Conservation (phyloP, 768 basidiomycete species). For the Lepiota brunneoincarnata region DNA sequence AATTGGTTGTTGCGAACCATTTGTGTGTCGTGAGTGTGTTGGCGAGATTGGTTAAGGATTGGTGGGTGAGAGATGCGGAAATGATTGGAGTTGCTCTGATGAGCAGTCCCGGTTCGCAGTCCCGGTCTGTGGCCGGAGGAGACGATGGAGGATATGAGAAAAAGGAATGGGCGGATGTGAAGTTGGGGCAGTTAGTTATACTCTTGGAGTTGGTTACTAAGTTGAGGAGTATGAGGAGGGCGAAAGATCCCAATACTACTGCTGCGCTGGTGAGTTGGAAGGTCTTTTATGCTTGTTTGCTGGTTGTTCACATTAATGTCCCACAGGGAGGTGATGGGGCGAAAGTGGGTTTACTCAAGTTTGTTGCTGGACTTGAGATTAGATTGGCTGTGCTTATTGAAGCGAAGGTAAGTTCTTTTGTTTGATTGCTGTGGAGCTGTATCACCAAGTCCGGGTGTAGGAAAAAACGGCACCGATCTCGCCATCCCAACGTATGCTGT, state of each 20-base stretch:
- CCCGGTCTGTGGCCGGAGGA: conserved; percentile 19
- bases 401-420: conserved; percentile 41
- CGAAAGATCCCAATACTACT: conserved; percentile 28
- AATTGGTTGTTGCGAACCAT: conserved; percentile 55
- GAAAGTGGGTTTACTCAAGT: conserved; percentile 35
- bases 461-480: conserved; percentile 52
- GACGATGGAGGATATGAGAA: conserved; percentile 8
- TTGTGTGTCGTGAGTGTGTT: conserved; percentile 52
- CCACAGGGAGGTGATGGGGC: conserved; percentile 27
- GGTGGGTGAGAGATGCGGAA: conserved; percentile 68
- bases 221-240: conserved; percentile 41
- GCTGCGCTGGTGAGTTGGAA: neutral
- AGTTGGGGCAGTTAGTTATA: conserved; percentile 61
- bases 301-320: conserved; percentile 23
- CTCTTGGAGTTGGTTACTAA: conserved; percentile 58
- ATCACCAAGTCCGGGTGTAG: conserved; percentile 30
- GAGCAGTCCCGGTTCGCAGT: conserved; percentile 37
- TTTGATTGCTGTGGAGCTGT: neutral
- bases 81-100: conserved; percentile 73
- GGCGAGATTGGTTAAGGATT: conserved; percentile 53
- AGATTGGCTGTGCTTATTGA: conserved; percentile 55
- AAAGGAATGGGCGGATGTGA: conserved; percentile 43
- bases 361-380: conserved; percentile 54
- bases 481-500: conserved; percentile 55
- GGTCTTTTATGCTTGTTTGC: neutral